Base-by-base conservation (phyloP, 805 yeast species). In the Cyberlindnera euphorbiiphila region DNA sequence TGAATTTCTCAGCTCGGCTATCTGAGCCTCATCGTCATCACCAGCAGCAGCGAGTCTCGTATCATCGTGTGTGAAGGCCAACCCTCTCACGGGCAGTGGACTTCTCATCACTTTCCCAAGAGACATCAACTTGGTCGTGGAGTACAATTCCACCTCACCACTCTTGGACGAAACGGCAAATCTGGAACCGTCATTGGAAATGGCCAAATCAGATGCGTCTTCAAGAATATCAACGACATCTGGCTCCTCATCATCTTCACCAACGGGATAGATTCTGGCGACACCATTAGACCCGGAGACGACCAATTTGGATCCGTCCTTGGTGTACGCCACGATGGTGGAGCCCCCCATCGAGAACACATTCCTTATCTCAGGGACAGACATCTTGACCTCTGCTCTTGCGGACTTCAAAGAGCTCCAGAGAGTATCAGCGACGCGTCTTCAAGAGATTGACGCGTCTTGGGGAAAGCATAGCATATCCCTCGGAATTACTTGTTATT, bases 31-130 rank as follows among this genome's bases (percentile, higher is more conserved):
- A 29, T 72, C 70, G 45, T 77, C 83, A 46, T 81, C 85, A 26
- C 91, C 89, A 18, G 81, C 88, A 42, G 77, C 69, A 1, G 78
- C 64, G 1, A 70, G 64, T 53, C 75, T 64, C 24, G 72, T 69
- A 0, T 83, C 87, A 34, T 72, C 75, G 47, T 82, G 84, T 16
- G 81, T 74, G 49, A 77, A 72, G 11, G 61, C 62, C 7, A 74
- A 68, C 45, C 74, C 80, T 44, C 84, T 61, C 16, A 78, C 50
- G 59, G 60, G 55, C 6, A 55, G 36, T 8, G 50, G 39, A 27
- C 54, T 49, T 42, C 58, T 51, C n/a, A 53, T 32, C 3, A 50
- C 39, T 9, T 39, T 50, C 4, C 49, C 43, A 4, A 37, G 14
- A 2, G 33, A 19, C 9, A 33, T 32, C 7, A 35, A 36, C 9